These are phyloP conservation scores for Albatrellus ellisii DNA, from an alignment of 768 basidiomycete species.

Conservation along the genomic window DNA sequence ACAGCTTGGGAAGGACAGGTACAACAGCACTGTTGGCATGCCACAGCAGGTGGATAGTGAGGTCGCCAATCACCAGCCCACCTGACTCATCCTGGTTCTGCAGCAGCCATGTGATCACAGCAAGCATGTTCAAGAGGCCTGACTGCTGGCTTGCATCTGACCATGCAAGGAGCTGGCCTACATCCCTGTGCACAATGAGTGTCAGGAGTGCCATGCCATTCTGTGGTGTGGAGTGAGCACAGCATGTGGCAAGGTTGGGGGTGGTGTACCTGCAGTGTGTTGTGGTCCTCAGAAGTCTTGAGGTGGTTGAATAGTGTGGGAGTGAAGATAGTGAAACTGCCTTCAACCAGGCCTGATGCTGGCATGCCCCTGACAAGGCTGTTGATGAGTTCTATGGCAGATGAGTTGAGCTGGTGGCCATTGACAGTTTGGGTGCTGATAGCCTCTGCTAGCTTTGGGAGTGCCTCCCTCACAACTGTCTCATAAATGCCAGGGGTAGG, in stretches of 20 bases:
- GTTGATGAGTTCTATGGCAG: conserved; percentile 72
- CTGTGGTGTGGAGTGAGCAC: conserved; percentile 29
- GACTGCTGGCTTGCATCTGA: conserved; percentile 47
- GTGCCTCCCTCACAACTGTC: conserved; percentile 53
- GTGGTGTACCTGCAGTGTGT: conserved; percentile 53
- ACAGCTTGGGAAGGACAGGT: conserved; percentile 75
- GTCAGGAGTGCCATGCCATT: conserved; percentile 78
- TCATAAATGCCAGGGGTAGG: conserved; percentile 49
- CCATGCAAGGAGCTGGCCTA: conserved; percentile 71
- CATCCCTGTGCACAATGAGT: conserved; percentile 76
- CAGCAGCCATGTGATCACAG: conserved; percentile 65
- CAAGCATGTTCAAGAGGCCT: conserved; percentile 65
- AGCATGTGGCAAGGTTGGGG: no score
- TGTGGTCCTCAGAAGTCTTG: conserved; percentile 68
- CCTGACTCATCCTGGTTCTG: conserved; percentile 80
- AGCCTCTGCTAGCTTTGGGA: conserved; percentile 59
- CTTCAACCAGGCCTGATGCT: conserved; percentile 53
- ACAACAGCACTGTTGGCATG: conserved; percentile 69
- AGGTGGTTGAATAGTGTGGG: conserved; percentile 64
- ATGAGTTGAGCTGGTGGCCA: conserved; percentile 65
- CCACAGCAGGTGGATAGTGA: conserved; percentile 86
- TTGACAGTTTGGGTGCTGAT: conserved; percentile 42
- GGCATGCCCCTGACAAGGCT: conserved; percentile 60
- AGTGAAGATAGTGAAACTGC: conserved; percentile 66
- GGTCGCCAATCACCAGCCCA: conserved; percentile 85